Base-by-base conservation (phyloP, 2,329 filamentous ascomycete genomes). In the Colletotrichum graminicola region DNA sequence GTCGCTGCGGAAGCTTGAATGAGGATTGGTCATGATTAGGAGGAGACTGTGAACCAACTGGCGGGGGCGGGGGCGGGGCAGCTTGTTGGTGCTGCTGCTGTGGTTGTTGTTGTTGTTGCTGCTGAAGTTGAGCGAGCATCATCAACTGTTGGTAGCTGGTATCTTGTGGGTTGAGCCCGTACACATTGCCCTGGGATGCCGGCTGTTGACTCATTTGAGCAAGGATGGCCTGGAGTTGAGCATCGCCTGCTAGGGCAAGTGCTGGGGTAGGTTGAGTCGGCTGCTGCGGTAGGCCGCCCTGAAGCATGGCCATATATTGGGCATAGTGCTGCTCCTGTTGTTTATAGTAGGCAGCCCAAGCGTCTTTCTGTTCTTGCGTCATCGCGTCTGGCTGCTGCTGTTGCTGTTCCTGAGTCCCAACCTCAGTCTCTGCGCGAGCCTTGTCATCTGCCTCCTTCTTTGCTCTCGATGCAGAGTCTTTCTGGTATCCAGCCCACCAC, bases 401-500 rank as follows among this genome's bases (percentile, higher is more conserved):
- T 18, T 75, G 74, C n/a, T 79, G 74, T 1, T 77, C 75, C 60
- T 80, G 77, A 32, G 77, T 79, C 51, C 81, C 77, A 32, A 79
- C 80, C 32, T 29, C 21, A 7, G 60, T 34, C 60, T 79, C 78
- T 23, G 76, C 76, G 68, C 77, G 77, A n/a, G 80, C 80, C 11
- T 76, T 78, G 36, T 81, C 80, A 43, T 82, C 82, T 1, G 82
- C 80, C 36, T 80, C 79, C 61, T 77, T 80, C 66, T 82, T 82
- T 57, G 84, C 79, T 56, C 80, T 81, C 1, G 77, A 76, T 11
- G 81, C 78, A 16, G 77, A 56, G 62, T 84, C 83, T 70, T 80
- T 82, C 66, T 82, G 82, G 72, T 84, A 85, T 0, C 86, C 87
- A 14, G 83, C 78, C 80, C 84, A 85, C 88, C 88, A 90, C 73